Evolutionary conservation across 2,329 filamentous ascomycete genomes (phyloP).

Genomic region (Clonostachys rosea): DNA sequence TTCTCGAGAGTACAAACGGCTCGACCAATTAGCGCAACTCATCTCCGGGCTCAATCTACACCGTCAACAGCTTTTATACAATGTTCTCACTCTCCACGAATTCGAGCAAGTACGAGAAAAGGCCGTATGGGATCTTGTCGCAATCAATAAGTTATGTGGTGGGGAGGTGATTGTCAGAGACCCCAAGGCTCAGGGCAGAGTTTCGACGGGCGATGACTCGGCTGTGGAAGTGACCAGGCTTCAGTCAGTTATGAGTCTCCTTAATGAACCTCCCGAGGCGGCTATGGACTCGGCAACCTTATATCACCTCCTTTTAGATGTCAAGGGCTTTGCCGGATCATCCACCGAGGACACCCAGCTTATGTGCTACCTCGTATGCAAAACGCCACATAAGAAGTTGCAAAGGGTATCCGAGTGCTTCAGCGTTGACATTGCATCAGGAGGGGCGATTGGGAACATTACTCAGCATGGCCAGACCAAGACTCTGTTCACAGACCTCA

Average conservation of each 20-base stretch:
- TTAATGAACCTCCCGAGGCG: slow-evolving; percentile 74
- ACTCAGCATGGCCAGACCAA: slow-evolving; percentile 65
- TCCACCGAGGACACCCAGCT: slow-evolving; percentile 72
- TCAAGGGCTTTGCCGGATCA: slow-evolving; percentile 76
- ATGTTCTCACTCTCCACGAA: slow-evolving; percentile 85
- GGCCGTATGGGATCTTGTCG: slow-evolving; percentile 93
- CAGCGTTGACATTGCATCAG: slow-evolving; percentile 70
- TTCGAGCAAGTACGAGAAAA: slow-evolving; percentile 76
- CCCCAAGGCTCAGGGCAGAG: slow-evolving; percentile 74
- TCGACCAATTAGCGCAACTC: slow-evolving; percentile 78
- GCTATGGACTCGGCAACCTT: slow-evolving; percentile 65
- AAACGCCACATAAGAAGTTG: slow-evolving; percentile 57
- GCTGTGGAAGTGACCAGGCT: slow-evolving; percentile 86
- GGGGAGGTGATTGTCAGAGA: slow-evolving; percentile 95
- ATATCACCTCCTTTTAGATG: slow-evolving; percentile 78
- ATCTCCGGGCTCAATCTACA: slow-evolving; percentile 81
- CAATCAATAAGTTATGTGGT: slow-evolving; percentile 88
- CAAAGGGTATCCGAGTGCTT: slow-evolving; percentile 79
- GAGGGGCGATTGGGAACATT: slow-evolving; percentile 64
- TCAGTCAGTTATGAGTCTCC: slow-evolving; percentile 92
- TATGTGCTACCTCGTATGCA: slow-evolving; percentile 72
- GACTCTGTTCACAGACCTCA: slow-evolving; percentile 85
- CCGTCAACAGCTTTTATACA: slow-evolving; percentile 86
- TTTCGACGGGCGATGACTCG: slow-evolving; percentile 89
- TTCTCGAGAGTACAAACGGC: slow-evolving; percentile 70